These are phyloP conservation scores for Lasiosphaeria miniovina DNA, from an alignment of 495 filamentous ascomycete species.

Conservation along the genomic window DNA sequence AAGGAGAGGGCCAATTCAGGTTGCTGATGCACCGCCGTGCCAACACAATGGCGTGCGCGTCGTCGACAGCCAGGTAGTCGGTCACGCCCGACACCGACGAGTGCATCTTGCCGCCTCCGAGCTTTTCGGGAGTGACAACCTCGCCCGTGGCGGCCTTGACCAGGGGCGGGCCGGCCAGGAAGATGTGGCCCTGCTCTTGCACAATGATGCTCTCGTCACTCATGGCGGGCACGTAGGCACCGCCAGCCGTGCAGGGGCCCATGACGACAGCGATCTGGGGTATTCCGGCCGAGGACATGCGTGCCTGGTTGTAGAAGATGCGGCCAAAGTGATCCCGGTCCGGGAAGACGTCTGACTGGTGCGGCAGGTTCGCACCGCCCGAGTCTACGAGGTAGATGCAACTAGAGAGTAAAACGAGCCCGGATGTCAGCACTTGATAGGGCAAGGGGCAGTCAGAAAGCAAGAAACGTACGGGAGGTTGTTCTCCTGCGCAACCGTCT, in stretches of 20 bases:
- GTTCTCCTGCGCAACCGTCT: conserved; percentile 88
- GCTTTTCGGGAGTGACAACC: conserved; percentile 85
- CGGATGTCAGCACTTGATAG: neutral
- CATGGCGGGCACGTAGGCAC: conserved; percentile 96
- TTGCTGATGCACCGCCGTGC: conserved; percentile 81
- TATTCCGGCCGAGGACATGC: conserved; percentile 80
- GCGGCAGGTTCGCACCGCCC: conserved; percentile 91
- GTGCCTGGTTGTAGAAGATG: conserved; percentile 98
- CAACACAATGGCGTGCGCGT: conserved; percentile 87
- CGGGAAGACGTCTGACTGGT: conserved; percentile 96
- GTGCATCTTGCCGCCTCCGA: conserved; percentile 92
- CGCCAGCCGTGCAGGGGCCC: conserved; percentile 95
- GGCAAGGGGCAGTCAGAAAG: neutral
- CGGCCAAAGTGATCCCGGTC: conserved; percentile 94
- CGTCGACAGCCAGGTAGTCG: conserved; percentile 92
- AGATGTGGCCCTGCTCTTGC: conserved; percentile 90
- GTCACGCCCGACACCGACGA: conserved; percentile 90
- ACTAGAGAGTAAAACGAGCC: conserved; percentile 27
- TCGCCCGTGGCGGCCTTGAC: conserved; percentile 97
- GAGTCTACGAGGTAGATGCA: conserved; percentile 98
- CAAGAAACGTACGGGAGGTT: conserved; percentile 49
- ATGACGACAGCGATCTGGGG: conserved; percentile 95
- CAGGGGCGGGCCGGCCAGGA: conserved; percentile 89
- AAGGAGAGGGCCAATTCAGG: conserved; percentile 69
- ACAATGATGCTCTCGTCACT: conserved; percentile 97